These are phyloP conservation scores for Penicillium malachiteum DNA, from an alignment of 495 filamentous ascomycete genomes.

Conservation along the genomic window DNA sequence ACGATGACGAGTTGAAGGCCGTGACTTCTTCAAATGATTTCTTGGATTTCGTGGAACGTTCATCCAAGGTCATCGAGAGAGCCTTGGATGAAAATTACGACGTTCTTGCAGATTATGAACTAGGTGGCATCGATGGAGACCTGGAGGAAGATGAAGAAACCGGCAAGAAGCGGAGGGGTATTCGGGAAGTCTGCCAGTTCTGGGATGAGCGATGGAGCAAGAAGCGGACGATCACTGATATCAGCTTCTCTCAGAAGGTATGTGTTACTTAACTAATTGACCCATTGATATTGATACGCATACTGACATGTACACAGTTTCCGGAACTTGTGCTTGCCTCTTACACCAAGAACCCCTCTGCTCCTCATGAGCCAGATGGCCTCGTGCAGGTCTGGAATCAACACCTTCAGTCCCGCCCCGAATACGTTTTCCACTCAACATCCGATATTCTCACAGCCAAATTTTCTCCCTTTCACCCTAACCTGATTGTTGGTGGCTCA, in stretches of 20 bases:
- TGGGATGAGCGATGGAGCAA: conserved; percentile 95
- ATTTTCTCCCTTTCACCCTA: conserved; percentile 97
- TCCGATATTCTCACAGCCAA: conserved; percentile 94
- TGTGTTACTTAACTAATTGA: conserved; percentile 5
- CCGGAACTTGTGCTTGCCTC: conserved; percentile 88
- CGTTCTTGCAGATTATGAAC: conserved; percentile 88
- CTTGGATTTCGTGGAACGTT: conserved; percentile 90
- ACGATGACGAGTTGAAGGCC: conserved; percentile 82
- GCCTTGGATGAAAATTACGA: conserved; percentile 93
- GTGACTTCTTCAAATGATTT: conserved; percentile 93
- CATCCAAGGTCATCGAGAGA: conserved; percentile 94
- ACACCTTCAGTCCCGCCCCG: conserved; percentile 86
- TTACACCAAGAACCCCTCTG: conserved; percentile 94
- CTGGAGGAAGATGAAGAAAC: conserved; percentile 84
- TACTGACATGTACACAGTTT: conserved; percentile 52
- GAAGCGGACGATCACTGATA: conserved; percentile 91
- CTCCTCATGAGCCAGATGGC: conserved; percentile 92
- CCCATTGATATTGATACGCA: background rate
- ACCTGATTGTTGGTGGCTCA: conserved; percentile 88
- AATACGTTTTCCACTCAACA: conserved; percentile 94
- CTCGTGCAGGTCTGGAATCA: conserved; percentile 96
- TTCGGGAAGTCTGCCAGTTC: conserved; percentile 88
- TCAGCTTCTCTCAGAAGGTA: conserved; percentile 90
- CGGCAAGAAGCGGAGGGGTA: conserved; percentile 73
- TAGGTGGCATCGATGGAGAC: conserved; percentile 64